Conservation (phyloP, 257 asterid genomes). For the Ophiorrhiza pumila region DNA sequence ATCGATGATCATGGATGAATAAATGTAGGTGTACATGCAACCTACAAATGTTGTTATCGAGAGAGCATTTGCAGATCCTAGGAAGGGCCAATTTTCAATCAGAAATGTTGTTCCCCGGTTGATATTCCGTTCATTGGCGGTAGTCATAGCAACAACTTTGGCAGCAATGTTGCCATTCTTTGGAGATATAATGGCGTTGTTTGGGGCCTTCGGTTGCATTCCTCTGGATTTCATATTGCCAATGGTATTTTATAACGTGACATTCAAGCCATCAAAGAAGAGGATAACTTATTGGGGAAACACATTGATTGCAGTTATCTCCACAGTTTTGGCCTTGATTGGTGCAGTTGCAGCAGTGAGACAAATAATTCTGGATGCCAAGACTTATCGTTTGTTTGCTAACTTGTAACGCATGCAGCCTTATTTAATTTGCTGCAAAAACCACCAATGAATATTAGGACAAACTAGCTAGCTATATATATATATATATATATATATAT, state of each 20-base stretch:
- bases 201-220: conserved; percentile 65
- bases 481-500: no score
- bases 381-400: conserved; percentile 52
- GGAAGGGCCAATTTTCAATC: conserved; percentile 32
- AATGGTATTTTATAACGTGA: conserved; percentile 52
- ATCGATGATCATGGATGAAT: background rate
- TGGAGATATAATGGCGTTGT: conserved; percentile 68
- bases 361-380: conserved; percentile 57
- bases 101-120: conserved; percentile 51
- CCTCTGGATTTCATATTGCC: conserved; percentile 70
- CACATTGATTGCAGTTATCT: conserved; percentile 35
- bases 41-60: conserved; percentile 61
- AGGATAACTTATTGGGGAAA: conserved; percentile 45
- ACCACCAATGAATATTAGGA: no score
- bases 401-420: conserved; percentile 41
- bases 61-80: conserved; percentile 48
- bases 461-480: no score
- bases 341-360: conserved; percentile 65
- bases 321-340: conserved; percentile 34
- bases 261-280: conserved; percentile 50
- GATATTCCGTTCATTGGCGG: conserved; percentile 46
- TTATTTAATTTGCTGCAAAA: no score
- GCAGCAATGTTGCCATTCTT: conserved; percentile 82
- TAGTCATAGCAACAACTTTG: conserved; percentile 43
- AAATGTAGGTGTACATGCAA: conserved; percentile 52